Percentiles rank a stretch among this genome's conserved stretches.
Evolutionary conservation across 179 eudicot genomes (phyloP).

Genomic region (Gypsophila paniculata): DNA sequence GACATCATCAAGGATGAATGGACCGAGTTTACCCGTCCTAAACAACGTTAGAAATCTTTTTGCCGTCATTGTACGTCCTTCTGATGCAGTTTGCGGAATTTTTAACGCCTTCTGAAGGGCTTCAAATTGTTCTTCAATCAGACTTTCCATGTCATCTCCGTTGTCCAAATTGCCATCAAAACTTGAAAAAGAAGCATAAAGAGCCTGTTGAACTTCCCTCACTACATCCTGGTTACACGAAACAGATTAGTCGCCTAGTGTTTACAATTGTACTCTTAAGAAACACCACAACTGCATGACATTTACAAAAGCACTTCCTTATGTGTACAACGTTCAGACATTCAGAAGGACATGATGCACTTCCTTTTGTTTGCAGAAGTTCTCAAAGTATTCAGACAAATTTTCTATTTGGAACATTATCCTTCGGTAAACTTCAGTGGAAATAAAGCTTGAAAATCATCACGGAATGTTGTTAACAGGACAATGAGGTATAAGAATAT

Average conservation of each 20-base stretch:
- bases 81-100: conserved; percentile 70
- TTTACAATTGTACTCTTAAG: not conserved
- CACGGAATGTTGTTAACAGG: not conserved
- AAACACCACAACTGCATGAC: not conserved
- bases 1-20: conserved; percentile 90
- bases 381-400: not conserved
- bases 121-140: conserved; percentile 77
- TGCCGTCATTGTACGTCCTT: conserved; percentile 67
- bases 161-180: conserved; percentile 66
- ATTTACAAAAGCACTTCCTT: not conserved
- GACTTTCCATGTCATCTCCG: conserved; percentile 64
- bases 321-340: not conserved
- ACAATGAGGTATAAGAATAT: not conserved
- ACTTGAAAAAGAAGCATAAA: conserved; percentile 44
- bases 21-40: conserved; percentile 90
- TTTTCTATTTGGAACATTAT: not conserved
- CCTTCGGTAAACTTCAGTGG: not conserved
- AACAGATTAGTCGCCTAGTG: conserved; percentile 5
- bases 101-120: conserved; percentile 72
- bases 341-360: not conserved
- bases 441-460: not conserved
- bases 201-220: conserved; percentile 55
- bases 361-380: conserved; percentile 8
- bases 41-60: conserved; percentile 78
- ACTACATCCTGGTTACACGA: conserved; percentile 53